Base-by-base conservation (phyloP, 345 rosid species). In the Cochlearia excelsa region DNA sequence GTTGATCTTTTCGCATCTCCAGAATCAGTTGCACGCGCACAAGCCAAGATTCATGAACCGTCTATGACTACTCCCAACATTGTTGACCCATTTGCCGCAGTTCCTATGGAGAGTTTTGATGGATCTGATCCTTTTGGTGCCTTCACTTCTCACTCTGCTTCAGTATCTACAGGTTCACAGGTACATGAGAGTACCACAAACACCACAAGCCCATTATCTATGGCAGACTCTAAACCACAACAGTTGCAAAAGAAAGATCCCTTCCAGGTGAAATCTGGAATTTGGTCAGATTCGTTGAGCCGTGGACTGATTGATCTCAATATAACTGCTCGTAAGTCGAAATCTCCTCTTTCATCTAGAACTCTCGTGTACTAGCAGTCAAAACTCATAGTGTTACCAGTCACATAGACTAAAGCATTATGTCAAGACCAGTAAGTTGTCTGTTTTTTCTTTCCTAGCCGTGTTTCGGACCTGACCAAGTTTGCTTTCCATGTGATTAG, bases 281-380 rank as follows among this genome's bases (percentile, higher is more conserved):
- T 94, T 62, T 94, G 99, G 99, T 82, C 96, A 58, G 96, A 94
- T 82, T 85, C 99, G 34, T 76, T 94, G 39, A 94, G 84, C 82
- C 96, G 97, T 57, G 99, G 99, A 53, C 63, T 94, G 41, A 90
- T 94, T 77, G 99, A 90, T 80, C 99, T 94, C 39, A 90, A 94
- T 54, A 85, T 94, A 78, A 75, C 97, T 74, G 97, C 95, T 67
- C 86, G 99, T 90, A 82, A 94, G 97, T 78, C 52, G 51, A 52
- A 64, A 41, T 58, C 57, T 54, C 30, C 4, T 11, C 38, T 37
- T 16, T 16, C 23, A 16, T 16, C 23, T 16, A 16, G 23, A 16
- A 16, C 23, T 16, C 23, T 16, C 23, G 23, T 16, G 23, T 16
- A 16, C 23, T 16, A 16, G 23, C 23, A 16, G 23, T 16, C 23